These are phyloP conservation scores for Centaurea solstitialis DNA, from an alignment of 129 eudicot genomes.

Conservation along the genomic window DNA sequence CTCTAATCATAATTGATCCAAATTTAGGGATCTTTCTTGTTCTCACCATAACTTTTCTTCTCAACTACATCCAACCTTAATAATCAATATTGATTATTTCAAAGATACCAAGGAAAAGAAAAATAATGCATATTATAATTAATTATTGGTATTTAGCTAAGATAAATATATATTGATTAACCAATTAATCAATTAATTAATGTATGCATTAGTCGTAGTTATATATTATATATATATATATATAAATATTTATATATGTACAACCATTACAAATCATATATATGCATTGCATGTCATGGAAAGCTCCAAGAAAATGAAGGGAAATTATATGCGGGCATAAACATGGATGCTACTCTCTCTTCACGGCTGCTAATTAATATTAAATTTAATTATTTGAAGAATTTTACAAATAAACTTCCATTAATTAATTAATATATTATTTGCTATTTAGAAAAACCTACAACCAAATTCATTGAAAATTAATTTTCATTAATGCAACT, in stretches of 20 bases:
- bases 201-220: neutral
- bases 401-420: neutral
- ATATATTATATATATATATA: too few species aligned
- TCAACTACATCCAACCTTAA: too few species aligned
- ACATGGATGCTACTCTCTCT: neutral
- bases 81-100: too few species aligned
- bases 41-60: too few species aligned
- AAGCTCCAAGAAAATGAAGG: neutral
- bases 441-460: neutral
- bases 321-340: neutral
- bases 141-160: neutral
- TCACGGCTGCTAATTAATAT: neutral
- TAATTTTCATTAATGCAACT: too few species aligned
- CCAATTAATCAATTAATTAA: too few species aligned
- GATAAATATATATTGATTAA: too few species aligned
- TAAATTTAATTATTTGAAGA: too few species aligned
- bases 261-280: neutral
- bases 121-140: neutral
- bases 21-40: too few species aligned
- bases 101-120: neutral
- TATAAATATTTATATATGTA: too few species aligned
- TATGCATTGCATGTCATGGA: neutral
- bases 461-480: neutral
- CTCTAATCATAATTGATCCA: too few species aligned
- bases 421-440: too few species aligned